Base-by-base conservation (phyloP, 2,329 filamentous ascomycete genomes). In the Aspergillus sp. region DNA sequence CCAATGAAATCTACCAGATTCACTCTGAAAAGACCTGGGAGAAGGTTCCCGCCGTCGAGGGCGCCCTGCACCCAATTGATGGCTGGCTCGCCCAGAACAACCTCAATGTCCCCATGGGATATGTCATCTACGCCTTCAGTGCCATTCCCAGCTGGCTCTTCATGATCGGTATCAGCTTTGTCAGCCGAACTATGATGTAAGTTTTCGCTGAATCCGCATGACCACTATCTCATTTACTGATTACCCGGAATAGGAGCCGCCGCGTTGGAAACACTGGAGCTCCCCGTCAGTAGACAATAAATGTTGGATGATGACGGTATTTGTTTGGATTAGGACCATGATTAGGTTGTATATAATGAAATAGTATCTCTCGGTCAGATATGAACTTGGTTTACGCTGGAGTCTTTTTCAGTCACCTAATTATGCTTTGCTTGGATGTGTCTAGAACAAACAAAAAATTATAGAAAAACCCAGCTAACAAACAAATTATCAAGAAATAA, bases 101-200 rank as follows among this genome's bases (percentile, higher is more conserved):
- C 33, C 63, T 83, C 40, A 71, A 69, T 34, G 61, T 81, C 42
- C 74, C 76, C 11, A 58, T 81, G 31, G 81, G 74, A 6, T 82
- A 81, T 51, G 59, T 71, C 35, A 70, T 83, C 43, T 82, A 71
- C 61, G 74, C 59, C 28, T 74, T 84, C 58, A 69, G 73, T 30
- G 69, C 73, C 63, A 72, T 83, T 52, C 81, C 81, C 3, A 81
- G 75, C 54, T 85, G 81, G 81, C 57, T 77, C 45, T 76, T 82
- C 50, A 84, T 85, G 81, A 75, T 85, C 50, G 63, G 71, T 34
- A 77, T 85, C 62, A 79, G 74, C 42, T 77, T 83, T 62, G 58
- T 80, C 54, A 81, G 76, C 66, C 69, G 81, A 55, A 75, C 72
- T 9, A 68, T 84, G 60, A 83, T 83, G 81, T 81, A 67, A 74